Conservation (phyloP, 139 green algal genomes). For the Micractinium sp. region DNA sequence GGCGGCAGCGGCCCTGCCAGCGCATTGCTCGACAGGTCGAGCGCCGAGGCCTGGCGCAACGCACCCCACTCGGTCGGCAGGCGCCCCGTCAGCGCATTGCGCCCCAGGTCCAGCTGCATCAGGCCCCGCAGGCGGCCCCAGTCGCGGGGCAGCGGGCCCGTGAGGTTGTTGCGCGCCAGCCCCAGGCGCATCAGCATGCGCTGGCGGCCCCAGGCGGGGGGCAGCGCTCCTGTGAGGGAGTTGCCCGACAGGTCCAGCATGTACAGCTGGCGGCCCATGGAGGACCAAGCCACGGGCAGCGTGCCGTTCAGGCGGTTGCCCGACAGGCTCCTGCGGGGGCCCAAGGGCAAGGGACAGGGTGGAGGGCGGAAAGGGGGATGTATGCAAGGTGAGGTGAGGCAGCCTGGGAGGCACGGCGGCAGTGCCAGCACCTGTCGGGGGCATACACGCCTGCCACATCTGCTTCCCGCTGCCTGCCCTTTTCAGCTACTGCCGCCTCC, state of each 20-base stretch:
- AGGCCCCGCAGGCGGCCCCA: not conserved
- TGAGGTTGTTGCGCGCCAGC: slow-evolving; percentile 49
- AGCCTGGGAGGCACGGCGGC: not conserved
- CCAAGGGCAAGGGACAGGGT: not conserved
- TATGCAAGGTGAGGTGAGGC: not conserved
- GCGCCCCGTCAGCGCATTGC: slow-evolving; percentile 2
- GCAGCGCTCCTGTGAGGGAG: slow-evolving; percentile 31
- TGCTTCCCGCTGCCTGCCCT: not conserved
- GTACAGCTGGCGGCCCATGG: slow-evolving; percentile 12
- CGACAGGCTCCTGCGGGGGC: not conserved
- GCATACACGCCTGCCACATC: not conserved
- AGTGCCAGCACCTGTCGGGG: not conserved
- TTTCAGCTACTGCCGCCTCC: not conserved
- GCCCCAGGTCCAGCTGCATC: slow-evolving; percentile 13
- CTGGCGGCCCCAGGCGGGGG: slow-evolving; percentile 15
- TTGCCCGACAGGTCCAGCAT: slow-evolving; percentile 53
- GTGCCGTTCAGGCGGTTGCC: slow-evolving; percentile 17
- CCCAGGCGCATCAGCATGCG: slow-evolving; percentile 35
- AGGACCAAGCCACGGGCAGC: slow-evolving; percentile 26
- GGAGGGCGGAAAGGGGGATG: not conserved
- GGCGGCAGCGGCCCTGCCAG: slow-evolving; percentile 11
- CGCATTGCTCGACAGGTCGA: slow-evolving; percentile 21
- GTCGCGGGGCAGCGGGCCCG: slow-evolving; percentile 8
- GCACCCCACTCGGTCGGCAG: slow-evolving; percentile 7
- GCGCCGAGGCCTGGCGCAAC: not conserved